Conservation (phyloP, 2,329 filamentous ascomycete species). For the Pyricularia grisea region DNA sequence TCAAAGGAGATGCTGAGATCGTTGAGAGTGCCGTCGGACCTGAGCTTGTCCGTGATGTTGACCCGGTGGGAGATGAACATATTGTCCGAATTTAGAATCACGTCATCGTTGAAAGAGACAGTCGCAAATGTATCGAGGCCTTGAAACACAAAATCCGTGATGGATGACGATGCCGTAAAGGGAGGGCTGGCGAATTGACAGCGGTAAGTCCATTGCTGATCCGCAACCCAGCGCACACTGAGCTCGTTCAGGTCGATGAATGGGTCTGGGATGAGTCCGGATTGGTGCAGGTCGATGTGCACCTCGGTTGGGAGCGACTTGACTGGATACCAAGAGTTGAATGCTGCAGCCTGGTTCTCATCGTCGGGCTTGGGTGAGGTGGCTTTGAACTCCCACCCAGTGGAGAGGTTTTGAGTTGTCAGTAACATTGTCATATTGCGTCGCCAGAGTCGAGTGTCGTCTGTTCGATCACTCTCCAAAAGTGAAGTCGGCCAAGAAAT, state of each 20-base stretch:
- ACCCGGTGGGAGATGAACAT: constrained; percentile 54
- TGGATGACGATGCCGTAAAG: constrained; percentile 8
- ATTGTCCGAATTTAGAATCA: constrained; percentile 48
- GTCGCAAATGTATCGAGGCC: constrained; percentile 56
- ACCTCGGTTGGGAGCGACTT: constrained; percentile 23
- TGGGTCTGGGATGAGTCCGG: constrained; percentile 39
- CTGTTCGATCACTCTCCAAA: too few species aligned
- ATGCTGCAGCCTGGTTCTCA: not conserved
- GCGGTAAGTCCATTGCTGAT: constrained; percentile 51
- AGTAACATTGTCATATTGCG: not conserved
- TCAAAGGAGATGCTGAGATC: constrained; percentile 47
- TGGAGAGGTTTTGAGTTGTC: not conserved
- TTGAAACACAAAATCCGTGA: constrained; percentile 46
- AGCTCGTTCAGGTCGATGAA: constrained; percentile 54
- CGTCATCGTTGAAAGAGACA: constrained; percentile 42
- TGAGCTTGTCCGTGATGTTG: constrained; percentile 28
- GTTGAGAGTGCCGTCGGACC: constrained; percentile 22
- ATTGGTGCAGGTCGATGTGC: constrained; percentile 26
- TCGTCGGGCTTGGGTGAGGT: not conserved
- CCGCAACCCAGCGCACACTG: constrained; percentile 50
- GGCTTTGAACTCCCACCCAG: not conserved
- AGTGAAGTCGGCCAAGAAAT: too few species aligned
- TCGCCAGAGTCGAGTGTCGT: too few species aligned
- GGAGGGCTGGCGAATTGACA: constrained; percentile 21
- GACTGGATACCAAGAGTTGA: not conserved